Evolutionary conservation across 345 rosid genomes (phyloP).

Genomic region (Nephelium lappaceum): DNA sequence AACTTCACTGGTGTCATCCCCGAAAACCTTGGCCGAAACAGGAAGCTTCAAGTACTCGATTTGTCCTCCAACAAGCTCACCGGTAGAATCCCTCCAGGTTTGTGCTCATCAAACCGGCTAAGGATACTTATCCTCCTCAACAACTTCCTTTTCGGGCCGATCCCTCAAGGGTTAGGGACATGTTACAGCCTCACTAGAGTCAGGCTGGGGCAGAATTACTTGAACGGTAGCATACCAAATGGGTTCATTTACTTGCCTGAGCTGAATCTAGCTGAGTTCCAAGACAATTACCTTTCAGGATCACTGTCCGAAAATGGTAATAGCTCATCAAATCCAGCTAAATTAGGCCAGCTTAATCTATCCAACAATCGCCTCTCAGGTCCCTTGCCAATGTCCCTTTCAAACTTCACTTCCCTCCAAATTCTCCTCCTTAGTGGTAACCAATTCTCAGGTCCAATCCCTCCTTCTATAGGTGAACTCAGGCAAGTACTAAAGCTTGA

Average conservation of each 20-base stretch:
- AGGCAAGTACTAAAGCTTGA: slow-evolving; percentile 51
- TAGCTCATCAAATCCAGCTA: slow-evolving; percentile 31
- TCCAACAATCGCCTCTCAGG: slow-evolving; percentile 60
- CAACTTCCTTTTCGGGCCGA: slow-evolving; percentile 65
- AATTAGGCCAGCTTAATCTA: slow-evolving; percentile 57
- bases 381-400: slow-evolving; percentile 50
- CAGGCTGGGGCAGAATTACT: slow-evolving; percentile 66
- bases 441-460: slow-evolving; percentile 54
- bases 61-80: slow-evolving; percentile 78
- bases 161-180: slow-evolving; percentile 58
- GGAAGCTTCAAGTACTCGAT: slow-evolving; percentile 54
- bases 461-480: slow-evolving; percentile 48
- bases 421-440: slow-evolving; percentile 57
- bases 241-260: slow-evolving; percentile 71
- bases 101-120: slow-evolving; percentile 53
- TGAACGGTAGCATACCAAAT: slow-evolving; percentile 60
- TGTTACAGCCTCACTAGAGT: slow-evolving; percentile 55
- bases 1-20: slow-evolving; percentile 74
- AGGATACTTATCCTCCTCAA: slow-evolving; percentile 46
- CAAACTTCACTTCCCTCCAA: slow-evolving; percentile 56
- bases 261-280: slow-evolving; percentile 57
- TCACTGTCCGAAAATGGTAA: slow-evolving; percentile 41
- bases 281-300: slow-evolving; percentile 60
- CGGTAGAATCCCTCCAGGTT: slow-evolving; percentile 51
- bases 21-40: slow-evolving; percentile 51